A percentile compares a stretch with the other conserved stretches of the same genome.
Conservation (phyloP, 2,329 filamentous ascomycete genomes). For the Xylariaceae sp. region DNA sequence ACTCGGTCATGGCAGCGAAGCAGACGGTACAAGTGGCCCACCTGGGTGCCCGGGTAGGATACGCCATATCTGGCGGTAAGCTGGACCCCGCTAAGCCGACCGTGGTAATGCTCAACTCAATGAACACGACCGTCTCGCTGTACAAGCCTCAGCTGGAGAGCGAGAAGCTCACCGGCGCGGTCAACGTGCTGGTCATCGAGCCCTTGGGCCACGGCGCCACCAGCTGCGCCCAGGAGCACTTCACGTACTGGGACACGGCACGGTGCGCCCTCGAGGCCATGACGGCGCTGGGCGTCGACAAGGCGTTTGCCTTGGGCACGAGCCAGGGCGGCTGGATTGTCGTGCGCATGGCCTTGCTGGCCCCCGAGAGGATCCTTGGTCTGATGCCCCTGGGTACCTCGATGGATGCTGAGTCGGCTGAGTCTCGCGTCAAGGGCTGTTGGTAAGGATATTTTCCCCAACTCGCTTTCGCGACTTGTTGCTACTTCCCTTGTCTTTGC, state of each 20-base stretch:
- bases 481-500: too few species aligned
- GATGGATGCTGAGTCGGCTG: constrained; percentile 50
- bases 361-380: constrained; percentile 48
- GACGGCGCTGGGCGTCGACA: constrained; percentile 45
- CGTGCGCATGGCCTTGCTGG: constrained; percentile 49
- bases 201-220: constrained; percentile 52
- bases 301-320: constrained; percentile 50
- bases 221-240: constrained; percentile 42
- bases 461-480: too few species aligned
- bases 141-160: constrained; percentile 45
- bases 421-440: neutral
- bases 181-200: constrained; percentile 52
- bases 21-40: too few species aligned
- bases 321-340: constrained; percentile 54
- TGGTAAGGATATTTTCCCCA: too few species aligned
- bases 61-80: too few species aligned
- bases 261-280: constrained; percentile 55
- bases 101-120: constrained; percentile 50
- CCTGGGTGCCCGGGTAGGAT: too few species aligned
- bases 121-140: constrained; percentile 48
- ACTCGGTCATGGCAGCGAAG: too few species aligned
- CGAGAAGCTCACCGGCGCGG: constrained; percentile 37
- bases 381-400: constrained; percentile 49
- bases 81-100: constrained; percentile 52
- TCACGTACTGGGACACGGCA: constrained; percentile 56